Evolutionary conservation across 176 grass and related monocot genomes (phyloP), one percentile per base, ranked within the genome.

Genomic region (Ananas comosus): DNA sequence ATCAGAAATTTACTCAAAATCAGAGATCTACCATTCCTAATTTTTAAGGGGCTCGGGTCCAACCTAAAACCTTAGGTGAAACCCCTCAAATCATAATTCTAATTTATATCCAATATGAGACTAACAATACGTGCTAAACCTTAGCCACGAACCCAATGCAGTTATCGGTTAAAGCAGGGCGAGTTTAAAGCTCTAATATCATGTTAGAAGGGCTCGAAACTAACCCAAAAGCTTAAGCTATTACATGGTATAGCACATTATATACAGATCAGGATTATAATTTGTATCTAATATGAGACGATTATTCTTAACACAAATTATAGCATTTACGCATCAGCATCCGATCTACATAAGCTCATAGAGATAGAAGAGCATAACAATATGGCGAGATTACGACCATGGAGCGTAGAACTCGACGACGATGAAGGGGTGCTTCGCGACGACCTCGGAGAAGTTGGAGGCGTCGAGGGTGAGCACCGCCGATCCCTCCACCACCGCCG

Each of bases 321-420:
- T 7, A 42, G 33, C 33, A 42, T 42, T 42, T 42, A 4, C 33
- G 33, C 33, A 42, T 42, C 33, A 42, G 6, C 4, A 42, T 42
- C 33, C 33, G 52, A n/a, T 56, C 52, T 12, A 12, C 13, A 56
- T 56, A 42, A 33, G 29, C 29, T 4, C 29, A 4, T 29, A 29
- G 28, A 29, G 28, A 29, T 29, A 29, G 28, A 29, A 4, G 28
- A 29, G 28, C 28, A 23, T 23, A 2, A 29, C 4, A 29, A 18
- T 13, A 18, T 4, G 14, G 54, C 13, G 54, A 19, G 18, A 18
- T 10, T 61, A 61, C 0, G 10, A 99, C 94, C 94, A 93, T 2
- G 94, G 90, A 51, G 94, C 94, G 75, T 94, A 99, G 85, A 99
- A 99, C 82, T 99, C 85, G 64, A 99, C 82, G 79, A 99, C 85